Conservation (phyloP, 129 eudicot genomes). For the Tanacetum coccineum region DNA sequence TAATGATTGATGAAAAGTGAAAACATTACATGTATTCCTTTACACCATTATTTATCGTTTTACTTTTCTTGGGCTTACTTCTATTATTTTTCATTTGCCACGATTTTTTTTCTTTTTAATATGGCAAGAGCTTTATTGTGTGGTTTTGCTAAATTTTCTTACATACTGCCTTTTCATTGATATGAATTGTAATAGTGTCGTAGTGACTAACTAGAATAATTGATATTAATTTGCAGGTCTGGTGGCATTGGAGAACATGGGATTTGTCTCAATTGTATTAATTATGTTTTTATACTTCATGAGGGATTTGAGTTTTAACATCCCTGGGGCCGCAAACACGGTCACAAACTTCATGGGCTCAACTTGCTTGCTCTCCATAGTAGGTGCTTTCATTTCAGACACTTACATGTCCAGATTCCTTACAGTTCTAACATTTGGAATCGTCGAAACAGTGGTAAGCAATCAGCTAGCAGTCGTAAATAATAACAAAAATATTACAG, state of each 20-base stretch:
- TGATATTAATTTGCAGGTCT: constrained; percentile 35
- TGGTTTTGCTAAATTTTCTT: neutral
- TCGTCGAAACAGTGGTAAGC: constrained; percentile 48
- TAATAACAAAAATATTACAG: neutral
- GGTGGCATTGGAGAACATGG: constrained; percentile 64
- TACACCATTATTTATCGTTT: too few species aligned
- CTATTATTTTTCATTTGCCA: neutral
- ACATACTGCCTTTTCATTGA: too few species aligned
- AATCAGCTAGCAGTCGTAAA: neutral
- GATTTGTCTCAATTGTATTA: constrained; percentile 53
- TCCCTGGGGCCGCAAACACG: constrained; percentile 62
- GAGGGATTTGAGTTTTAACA: constrained; percentile 37
- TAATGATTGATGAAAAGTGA: too few species aligned
- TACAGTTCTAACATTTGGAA: constrained; percentile 48
- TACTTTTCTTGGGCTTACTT: too few species aligned
- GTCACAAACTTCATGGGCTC: constrained; percentile 72
- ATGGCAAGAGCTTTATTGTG: too few species aligned
- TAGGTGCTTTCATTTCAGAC: constrained; percentile 76
- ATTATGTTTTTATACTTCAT: constrained; percentile 67
- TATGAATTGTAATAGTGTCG: neutral
- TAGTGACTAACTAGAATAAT: neutral
- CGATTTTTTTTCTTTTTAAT: neutral
- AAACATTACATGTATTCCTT: too few species aligned
- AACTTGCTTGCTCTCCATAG: constrained; percentile 56
- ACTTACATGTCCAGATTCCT: constrained; percentile 52